Percentiles rank a stretch among this genome's conserved stretches.
Evolutionary conservation across 768 basidiomycete species (phyloP).

Genomic region (Termitomyces sp.): DNA sequence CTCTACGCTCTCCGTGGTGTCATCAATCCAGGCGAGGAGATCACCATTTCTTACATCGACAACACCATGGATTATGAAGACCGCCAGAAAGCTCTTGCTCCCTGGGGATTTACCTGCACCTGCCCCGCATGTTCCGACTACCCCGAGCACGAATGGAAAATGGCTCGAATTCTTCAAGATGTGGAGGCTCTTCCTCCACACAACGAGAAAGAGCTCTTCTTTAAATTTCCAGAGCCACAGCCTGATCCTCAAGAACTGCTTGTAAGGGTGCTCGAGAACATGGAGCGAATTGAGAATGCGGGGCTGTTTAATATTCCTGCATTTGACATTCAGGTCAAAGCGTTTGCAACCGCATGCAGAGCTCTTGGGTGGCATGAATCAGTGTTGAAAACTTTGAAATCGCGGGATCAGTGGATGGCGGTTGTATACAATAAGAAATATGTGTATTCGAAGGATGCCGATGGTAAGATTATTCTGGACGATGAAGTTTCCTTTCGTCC

Average conservation of each 20-base stretch:
- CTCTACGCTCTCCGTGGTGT: neutral
- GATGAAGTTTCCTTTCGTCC: neutral
- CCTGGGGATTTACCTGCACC: neutral
- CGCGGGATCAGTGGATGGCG: neutral
- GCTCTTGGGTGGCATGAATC: neutral
- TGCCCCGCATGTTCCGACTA: neutral
- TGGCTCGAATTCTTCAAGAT: neutral
- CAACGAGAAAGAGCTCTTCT: neutral
- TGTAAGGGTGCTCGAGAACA: neutral
- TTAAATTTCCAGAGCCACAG: neutral
- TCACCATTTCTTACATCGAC: neutral
- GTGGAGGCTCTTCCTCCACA: neutral
- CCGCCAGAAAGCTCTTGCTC: neutral
- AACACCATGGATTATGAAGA: neutral
- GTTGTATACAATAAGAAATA: neutral
- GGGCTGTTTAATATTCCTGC: neutral
- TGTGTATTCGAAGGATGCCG: neutral
- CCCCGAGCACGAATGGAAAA: neutral
- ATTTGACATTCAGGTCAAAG: neutral
- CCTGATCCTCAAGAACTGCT: neutral
- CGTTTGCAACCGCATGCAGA: neutral
- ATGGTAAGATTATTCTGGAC: neutral
- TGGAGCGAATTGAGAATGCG: neutral
- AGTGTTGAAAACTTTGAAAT: neutral
- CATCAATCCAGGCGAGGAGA: neutral